Evolutionary conservation across 2,329 filamentous ascomycete genomes (phyloP), one percentile per base, ranked within the genome.

Genomic region (Aspergillus aculeatus): DNA sequence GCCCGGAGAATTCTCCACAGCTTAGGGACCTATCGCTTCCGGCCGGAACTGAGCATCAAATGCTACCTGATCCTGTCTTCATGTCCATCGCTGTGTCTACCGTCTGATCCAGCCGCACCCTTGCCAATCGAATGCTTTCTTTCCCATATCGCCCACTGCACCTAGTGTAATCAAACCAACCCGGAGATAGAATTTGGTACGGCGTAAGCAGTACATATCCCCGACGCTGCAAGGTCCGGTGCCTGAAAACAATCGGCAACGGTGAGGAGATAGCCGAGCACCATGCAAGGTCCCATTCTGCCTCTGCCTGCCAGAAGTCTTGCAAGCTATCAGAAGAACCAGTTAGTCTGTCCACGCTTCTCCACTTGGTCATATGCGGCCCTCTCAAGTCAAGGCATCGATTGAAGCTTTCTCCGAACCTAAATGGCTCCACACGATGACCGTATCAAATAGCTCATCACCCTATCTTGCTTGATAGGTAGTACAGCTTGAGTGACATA

Each of bases 271-370:
- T 48, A 32, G 52, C 52, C 52, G 23, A 32, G 41, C 38, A 4
- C 26, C 47, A 35, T 55, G 53, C 53, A 55, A 55, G 53, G 53
- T 55, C 41, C 44, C 52, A 54, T 54, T 24, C 31, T 19, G 1
- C n/a, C 14, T 24, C 31, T 19, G 1, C n/a, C 14, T 44, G 6
- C 32, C 38, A 44, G 38, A 44, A 3, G 38, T 4, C 38, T 44
- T 44, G 38, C 38, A 44, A 19, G 38, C 26, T 11, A 23, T 32
- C 48, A n/a, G 12, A 35, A 31, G 12, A 24, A 29, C 23, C 29
- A 10, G 26, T 21, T 48, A 47, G 19, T n/a, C 35, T 35, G 41
- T 14, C n/a, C n/a, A 23, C 32, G 21, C 14, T 21, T 48, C 53
- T 23, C 53, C 53, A 32, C 53, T 31, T 24, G 23, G 4, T 31